phyloP scores from a whole-genome alignment of 495 filamentous ascomycete genomes.

The Hypoxylon fuscum region DNA sequence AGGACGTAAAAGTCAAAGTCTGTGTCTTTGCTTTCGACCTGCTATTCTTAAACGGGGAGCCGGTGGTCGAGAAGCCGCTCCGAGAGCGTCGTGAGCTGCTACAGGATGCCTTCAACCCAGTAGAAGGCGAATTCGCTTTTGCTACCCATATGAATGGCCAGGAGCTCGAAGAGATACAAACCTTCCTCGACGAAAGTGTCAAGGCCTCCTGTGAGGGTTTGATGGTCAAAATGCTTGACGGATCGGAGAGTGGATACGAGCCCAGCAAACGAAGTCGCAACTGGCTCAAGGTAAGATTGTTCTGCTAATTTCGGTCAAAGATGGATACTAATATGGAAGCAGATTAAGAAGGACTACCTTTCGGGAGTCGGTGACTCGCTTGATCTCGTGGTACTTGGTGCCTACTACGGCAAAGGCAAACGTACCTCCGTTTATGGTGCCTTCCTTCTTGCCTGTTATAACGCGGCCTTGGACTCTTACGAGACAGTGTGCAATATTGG shows the following conservation, averaged over 20 bases:
- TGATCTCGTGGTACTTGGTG: constrained; percentile 94
- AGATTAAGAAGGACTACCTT: constrained; percentile 98
- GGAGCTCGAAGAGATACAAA: constrained; percentile 91
- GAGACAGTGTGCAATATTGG: constrained; percentile 99
- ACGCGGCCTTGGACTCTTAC: constrained; percentile 76
- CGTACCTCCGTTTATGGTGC: constrained; percentile 94
- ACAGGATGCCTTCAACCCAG: constrained; percentile 72
- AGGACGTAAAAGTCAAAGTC: constrained; percentile 96
- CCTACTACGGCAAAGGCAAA: constrained; percentile 94
- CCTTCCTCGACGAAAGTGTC: constrained; percentile 88
- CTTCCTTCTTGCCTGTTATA: constrained; percentile 95
- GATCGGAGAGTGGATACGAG: constrained; percentile 89
- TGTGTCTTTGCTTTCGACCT: constrained; percentile 98
- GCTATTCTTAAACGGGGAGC: constrained; percentile 91
- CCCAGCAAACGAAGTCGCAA: constrained; percentile 94
- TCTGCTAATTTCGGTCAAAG: neutral
- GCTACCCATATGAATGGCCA: constrained; percentile 88
- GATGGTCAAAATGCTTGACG: constrained; percentile 99
- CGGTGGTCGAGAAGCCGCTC: constrained; percentile 85
- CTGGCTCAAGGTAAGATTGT: constrained; percentile 84
- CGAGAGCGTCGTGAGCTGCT: constrained; percentile 84
- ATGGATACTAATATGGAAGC: constrained; percentile 32
- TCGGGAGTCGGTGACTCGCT: constrained; percentile 92
- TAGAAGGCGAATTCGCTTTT: constrained; percentile 92
- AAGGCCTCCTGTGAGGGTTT: constrained; percentile 95